These are phyloP conservation scores for Chlorencoelia australis DNA, from an alignment of 2,329 filamentous ascomycete species.

Conservation along the genomic window DNA sequence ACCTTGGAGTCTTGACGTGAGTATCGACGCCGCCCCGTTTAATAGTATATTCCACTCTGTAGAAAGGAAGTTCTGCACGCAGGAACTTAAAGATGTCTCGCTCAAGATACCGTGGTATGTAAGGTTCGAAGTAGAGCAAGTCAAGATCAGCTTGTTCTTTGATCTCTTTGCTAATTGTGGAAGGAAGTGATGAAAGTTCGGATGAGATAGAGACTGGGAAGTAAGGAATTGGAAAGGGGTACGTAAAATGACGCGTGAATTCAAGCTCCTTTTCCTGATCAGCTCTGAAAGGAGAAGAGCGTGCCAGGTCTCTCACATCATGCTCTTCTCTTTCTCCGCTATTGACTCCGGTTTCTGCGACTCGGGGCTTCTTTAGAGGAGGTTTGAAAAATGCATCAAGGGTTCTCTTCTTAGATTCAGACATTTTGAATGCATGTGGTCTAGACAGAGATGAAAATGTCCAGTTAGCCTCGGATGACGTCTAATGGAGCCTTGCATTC, in stretches of 20 bases:
- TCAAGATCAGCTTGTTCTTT: slow-evolving; percentile 62
- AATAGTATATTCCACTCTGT: slow-evolving; percentile 64
- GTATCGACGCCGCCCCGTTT: slow-evolving; percentile 54
- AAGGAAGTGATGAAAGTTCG: slow-evolving; percentile 37
- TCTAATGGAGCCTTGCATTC: too few species aligned
- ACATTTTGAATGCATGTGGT: slow-evolving; percentile 13
- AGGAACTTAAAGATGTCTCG: slow-evolving; percentile 60
- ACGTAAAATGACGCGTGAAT: slow-evolving; percentile 33
- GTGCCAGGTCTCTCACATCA: not conserved
- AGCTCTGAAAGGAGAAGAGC: not conserved
- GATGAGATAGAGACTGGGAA: slow-evolving; percentile 32
- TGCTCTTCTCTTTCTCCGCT: not conserved
- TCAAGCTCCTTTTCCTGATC: slow-evolving; percentile 8
- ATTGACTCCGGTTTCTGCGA: slow-evolving; percentile 13
- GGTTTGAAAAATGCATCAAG: slow-evolving; percentile 60
- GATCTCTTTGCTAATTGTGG: slow-evolving; percentile 43
- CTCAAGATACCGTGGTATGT: slow-evolving; percentile 47
- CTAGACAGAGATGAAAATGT: not conserved
- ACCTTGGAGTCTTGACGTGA: slow-evolving; percentile 46
- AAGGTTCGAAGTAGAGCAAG: slow-evolving; percentile 66
- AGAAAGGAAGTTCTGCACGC: slow-evolving; percentile 62
- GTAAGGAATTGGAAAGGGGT: slow-evolving; percentile 40
- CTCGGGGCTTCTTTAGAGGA: slow-evolving; percentile 31
- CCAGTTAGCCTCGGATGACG: slow-evolving; percentile 11
- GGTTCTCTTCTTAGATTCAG: slow-evolving; percentile 44